Conservation (phyloP, 2,329 filamentous ascomycete genomes). For the Didymella exigua region DNA sequence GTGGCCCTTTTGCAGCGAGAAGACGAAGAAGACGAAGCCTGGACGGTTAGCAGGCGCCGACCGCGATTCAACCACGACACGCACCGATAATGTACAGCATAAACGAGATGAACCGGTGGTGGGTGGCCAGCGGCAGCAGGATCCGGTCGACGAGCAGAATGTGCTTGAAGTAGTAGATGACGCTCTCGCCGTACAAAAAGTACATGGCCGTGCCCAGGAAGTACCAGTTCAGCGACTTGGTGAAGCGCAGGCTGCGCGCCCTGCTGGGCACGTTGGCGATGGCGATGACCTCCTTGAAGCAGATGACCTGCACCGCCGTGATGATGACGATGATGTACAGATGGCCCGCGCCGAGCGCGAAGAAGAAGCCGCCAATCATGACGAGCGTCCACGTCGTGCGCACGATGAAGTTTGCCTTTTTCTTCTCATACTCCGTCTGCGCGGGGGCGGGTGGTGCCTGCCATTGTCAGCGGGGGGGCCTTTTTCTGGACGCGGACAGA, state of each 20-base stretch:
- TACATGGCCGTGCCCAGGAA: constrained; percentile 99
- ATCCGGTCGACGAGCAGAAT: constrained; percentile 94
- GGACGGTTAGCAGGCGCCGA: constrained; percentile 30
- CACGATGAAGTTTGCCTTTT: constrained; percentile 96
- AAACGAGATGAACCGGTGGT: constrained; percentile 98
- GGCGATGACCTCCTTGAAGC: constrained; percentile 98
- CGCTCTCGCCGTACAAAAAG: constrained; percentile 96
- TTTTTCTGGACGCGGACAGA: background rate
- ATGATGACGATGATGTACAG: constrained; percentile 96
- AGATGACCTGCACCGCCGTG: constrained; percentile 92
- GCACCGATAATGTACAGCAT: constrained; percentile 95
- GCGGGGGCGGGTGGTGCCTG: constrained; percentile 48
- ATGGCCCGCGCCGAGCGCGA: constrained; percentile 90
- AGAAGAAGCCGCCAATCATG: constrained; percentile 95
- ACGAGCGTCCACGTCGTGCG: constrained; percentile 97
- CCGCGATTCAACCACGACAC: constrained; percentile 38
- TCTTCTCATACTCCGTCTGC: constrained; percentile 89
- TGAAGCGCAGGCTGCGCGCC: constrained; percentile 87
- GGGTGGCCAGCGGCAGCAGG: constrained; percentile 88
- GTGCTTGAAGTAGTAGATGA: constrained; percentile 99
- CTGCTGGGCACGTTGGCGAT: constrained; percentile 94
- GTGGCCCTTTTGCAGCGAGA: constrained; percentile 89
- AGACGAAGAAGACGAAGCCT: constrained; percentile 99
- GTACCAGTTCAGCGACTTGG: constrained; percentile 98
- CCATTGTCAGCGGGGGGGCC: constrained; percentile 25